Percentiles rank a stretch among this genome's conserved stretches.
These are phyloP conservation scores for Metschnikowia cubensis DNA, from an alignment of 805 yeast genomes.

Conservation along the genomic window DNA sequence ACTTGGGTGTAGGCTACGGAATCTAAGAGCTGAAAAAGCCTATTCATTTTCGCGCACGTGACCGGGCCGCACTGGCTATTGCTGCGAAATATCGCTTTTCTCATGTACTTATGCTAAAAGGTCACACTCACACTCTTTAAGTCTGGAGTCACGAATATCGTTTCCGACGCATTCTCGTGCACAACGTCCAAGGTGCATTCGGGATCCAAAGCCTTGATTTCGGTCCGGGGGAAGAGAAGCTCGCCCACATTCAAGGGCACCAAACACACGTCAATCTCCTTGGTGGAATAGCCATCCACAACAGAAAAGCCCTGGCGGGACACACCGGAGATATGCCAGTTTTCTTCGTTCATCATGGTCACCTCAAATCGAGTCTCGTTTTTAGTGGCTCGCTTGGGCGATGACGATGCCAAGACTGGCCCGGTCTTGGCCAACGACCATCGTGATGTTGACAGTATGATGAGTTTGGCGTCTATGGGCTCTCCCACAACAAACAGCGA, in stretches of 20 bases:
- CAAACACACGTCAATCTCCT: slow-evolving; percentile 41
- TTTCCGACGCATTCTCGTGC: slow-evolving; percentile 63
- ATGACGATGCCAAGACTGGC: slow-evolving; percentile 11
- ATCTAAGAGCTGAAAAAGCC: background rate
- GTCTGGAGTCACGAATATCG: slow-evolving; percentile 69
- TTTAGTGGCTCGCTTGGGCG: slow-evolving; percentile 5
- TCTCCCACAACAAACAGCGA: slow-evolving; percentile 58
- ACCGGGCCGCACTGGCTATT: background rate
- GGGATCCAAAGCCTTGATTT: slow-evolving; percentile 27
- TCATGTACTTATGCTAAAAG: background rate
- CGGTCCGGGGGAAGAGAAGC: slow-evolving; percentile 60
- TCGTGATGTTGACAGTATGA: slow-evolving; percentile 39
- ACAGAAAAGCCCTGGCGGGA: slow-evolving; percentile 49
- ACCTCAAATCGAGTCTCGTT: slow-evolving; percentile 35
- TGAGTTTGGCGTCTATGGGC: slow-evolving; percentile 46
- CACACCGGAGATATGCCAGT: slow-evolving; percentile 79
- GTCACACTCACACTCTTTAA: slow-evolving; percentile 48
- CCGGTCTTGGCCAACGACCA: slow-evolving; percentile 34
- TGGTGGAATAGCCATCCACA: slow-evolving; percentile 16
- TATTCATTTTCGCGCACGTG: slow-evolving; percentile 5
- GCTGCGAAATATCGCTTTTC: background rate
- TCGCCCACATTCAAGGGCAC: slow-evolving; percentile 79
- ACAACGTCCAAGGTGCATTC: slow-evolving; percentile 54
- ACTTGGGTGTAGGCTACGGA: background rate
- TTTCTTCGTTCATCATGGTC: slow-evolving; percentile 53